phyloP scores from a whole-genome alignment of 768 basidiomycete genomes.

The Rhizopogon vulgaris region DNA sequence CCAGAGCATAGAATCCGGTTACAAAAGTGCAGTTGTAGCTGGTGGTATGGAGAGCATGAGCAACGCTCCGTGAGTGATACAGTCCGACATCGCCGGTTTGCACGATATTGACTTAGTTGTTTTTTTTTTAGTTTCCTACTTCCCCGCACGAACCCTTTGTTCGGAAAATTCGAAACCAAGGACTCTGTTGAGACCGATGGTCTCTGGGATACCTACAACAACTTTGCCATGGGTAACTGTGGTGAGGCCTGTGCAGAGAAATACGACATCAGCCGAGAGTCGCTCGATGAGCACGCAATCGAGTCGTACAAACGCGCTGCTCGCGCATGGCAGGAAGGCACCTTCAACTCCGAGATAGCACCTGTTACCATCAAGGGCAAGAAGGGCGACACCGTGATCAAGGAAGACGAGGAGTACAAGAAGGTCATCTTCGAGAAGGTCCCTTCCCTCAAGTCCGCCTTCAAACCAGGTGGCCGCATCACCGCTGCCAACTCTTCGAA shows the following conservation, averaged over 20 bases:
- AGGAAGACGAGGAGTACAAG: constrained; percentile 98
- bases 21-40: constrained; percentile 81
- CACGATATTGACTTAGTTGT: neutral
- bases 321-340: constrained; percentile 84
- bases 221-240: constrained; percentile 98
- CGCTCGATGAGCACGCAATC: constrained; percentile 86
- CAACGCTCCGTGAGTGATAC: constrained; percentile 81
- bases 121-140: constrained; percentile 57
- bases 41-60: constrained; percentile 99
- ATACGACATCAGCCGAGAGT: constrained; percentile 76
- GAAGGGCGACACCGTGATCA: constrained; percentile 85
- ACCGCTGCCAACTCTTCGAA: constrained; percentile 96
- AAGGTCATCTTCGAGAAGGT: constrained; percentile 94
- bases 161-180: constrained; percentile 82
- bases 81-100: neutral
- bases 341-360: constrained; percentile 81
- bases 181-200: constrained; percentile 92
- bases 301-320: constrained; percentile 94
- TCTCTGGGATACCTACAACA: constrained; percentile 95
- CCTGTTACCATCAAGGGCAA: constrained; percentile 89
- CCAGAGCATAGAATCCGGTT: constrained; percentile 83
- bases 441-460: constrained; percentile 80
- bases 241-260: constrained; percentile 83
- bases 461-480: constrained; percentile 84
- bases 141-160: constrained; percentile 74